Conservation (phyloP, 768 basidiomycete species). For the Saitozyma sp. region DNA sequence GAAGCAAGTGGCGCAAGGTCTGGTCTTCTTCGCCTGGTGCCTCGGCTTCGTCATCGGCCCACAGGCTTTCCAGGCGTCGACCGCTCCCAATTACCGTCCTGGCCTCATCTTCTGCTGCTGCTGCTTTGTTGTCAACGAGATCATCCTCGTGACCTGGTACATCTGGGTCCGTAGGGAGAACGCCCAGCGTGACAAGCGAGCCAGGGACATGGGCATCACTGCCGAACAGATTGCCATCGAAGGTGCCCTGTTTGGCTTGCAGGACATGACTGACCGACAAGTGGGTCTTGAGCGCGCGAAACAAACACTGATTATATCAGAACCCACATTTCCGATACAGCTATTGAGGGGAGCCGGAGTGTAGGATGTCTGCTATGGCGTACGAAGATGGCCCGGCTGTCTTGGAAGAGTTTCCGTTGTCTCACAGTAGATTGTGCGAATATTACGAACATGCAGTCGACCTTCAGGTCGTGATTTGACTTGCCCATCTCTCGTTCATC, state of each 20-base stretch:
- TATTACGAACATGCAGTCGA: too few relatives aligned
- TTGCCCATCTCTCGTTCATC: too few relatives aligned
- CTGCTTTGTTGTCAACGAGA: constrained; percentile 12
- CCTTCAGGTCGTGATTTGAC: too few relatives aligned
- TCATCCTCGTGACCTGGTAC: constrained; percentile 11
- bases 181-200: constrained; percentile 11
- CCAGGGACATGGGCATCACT: constrained; percentile 9
- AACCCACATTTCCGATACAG: too few relatives aligned
- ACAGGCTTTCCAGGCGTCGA: constrained; percentile 22
- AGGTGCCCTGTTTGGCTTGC: constrained; percentile 13
- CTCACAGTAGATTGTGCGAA: too few relatives aligned
- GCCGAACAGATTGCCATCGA: constrained; percentile 13
- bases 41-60: constrained; percentile 25
- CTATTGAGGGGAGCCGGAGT: too few relatives aligned
- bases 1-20: constrained; percentile 15
- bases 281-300: not conserved
- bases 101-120: constrained; percentile 18
- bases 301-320: too few relatives aligned
- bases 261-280: constrained; percentile 22
- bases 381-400: too few relatives aligned
- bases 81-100: constrained; percentile 21
- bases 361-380: too few relatives aligned
- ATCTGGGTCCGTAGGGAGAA: constrained; percentile 20
- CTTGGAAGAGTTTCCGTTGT: too few relatives aligned
- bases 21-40: constrained; percentile 17